Conservation (phyloP, 441 rosid genomes). For the Breynia disticha region DNA sequence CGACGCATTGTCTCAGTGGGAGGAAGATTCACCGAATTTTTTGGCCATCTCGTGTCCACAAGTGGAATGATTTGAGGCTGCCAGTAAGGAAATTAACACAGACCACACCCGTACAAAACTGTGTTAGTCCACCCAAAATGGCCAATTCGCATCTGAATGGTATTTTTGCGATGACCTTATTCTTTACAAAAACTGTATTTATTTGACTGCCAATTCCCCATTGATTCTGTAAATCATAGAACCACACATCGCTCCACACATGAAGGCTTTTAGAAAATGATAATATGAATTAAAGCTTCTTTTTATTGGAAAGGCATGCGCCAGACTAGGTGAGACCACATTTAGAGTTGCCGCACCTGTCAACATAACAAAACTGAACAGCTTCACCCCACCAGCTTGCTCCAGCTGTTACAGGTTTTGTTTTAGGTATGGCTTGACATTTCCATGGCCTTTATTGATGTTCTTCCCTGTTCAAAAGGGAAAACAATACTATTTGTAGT, state of each 20-base stretch:
- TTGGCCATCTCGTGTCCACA: background rate
- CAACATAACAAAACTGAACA: background rate
- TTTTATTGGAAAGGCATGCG: background rate
- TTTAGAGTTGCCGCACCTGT: background rate
- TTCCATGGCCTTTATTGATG: conserved; percentile 1
- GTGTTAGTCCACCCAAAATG: no score
- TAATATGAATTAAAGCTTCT: background rate
- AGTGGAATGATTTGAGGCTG: no score
- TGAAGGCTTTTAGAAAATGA: background rate
- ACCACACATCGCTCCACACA: background rate
- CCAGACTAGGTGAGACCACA: background rate
- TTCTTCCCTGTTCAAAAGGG: background rate
- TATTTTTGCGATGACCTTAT: no score
- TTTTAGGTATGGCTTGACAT: background rate
- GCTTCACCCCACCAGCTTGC: background rate
- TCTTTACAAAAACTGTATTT: no score
- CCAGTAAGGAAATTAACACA: no score
- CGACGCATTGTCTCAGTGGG: background rate
- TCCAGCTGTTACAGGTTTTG: background rate
- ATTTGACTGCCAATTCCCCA: background rate
- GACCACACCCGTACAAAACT: no score
- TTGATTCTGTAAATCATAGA: background rate
- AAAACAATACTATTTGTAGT: background rate
- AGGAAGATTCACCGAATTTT: background rate
- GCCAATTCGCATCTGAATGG: no score